These are phyloP conservation scores for Antarctomyces pellizariae DNA, from an alignment of 495 filamentous ascomycete species.

Conservation along the genomic window DNA sequence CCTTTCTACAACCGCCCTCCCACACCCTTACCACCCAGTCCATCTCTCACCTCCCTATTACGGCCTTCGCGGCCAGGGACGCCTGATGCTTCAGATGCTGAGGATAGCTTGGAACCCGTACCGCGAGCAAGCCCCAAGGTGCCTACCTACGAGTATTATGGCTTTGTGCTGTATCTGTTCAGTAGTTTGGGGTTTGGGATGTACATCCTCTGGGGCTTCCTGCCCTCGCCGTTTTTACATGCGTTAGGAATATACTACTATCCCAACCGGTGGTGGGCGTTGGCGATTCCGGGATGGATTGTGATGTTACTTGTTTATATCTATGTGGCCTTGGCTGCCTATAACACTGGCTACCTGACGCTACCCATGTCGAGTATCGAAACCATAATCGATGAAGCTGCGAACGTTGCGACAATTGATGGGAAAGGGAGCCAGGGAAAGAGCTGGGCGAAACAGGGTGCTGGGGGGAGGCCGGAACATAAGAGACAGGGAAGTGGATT, in stretches of 20 bases:
- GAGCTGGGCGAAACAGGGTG: slow-evolving; percentile 17
- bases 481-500: slow-evolving; percentile 24
- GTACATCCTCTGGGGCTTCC: slow-evolving; percentile 85
- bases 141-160: slow-evolving; percentile 97
- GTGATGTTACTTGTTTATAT: slow-evolving; percentile 81
- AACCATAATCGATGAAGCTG: slow-evolving; percentile 80
- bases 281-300: slow-evolving; percentile 73
- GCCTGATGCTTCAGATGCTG: slow-evolving; percentile 73
- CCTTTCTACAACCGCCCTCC: slow-evolving; percentile 78
- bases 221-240: slow-evolving; percentile 77
- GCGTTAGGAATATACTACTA: slow-evolving; percentile 92
- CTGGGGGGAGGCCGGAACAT: slow-evolving; percentile 25
- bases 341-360: slow-evolving; percentile 78
- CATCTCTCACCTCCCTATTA: slow-evolving; percentile 85
- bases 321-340: slow-evolving; percentile 76
- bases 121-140: slow-evolving; percentile 80
- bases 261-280: slow-evolving; percentile 88
- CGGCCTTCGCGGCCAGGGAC: slow-evolving; percentile 79
- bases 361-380: slow-evolving; percentile 58
- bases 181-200: slow-evolving; percentile 60
- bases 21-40: slow-evolving; percentile 78
- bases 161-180: slow-evolving; percentile 84
- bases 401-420: slow-evolving; percentile 65
- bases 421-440: slow-evolving; percentile 27
- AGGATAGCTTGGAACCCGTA: slow-evolving; percentile 51